Base-by-base conservation (phyloP, 495 filamentous ascomycete species). In the Talaromyces thailandensis region DNA sequence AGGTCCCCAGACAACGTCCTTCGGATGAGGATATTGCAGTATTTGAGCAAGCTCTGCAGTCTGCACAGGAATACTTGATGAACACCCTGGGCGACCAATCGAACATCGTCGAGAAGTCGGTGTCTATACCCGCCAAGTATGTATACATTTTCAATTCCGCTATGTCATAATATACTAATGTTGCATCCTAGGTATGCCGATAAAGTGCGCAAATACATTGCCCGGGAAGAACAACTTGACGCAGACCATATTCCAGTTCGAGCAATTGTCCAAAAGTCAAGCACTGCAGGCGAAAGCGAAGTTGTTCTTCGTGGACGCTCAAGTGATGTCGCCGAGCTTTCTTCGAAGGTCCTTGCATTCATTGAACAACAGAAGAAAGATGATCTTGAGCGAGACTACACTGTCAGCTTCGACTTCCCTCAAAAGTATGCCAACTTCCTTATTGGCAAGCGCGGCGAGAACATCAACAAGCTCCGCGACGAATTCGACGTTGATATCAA, bases 401-500 rank as follows among this genome's bases (percentile, higher is more conserved):
- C 85, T 4, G 80, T 86, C 48, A 84, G 84, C 43, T 98, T 96
- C 64, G 91, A 94, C 60, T 99, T 93, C 77, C 94, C 94, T 5
- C 88, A 94, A 67, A 96, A 96, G 72, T 95, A 86, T 65, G 91
- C 92, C 61, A 95, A 95, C 69, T 86, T 92, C 71, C 81, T 99
- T 18, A 97, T 99, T 65, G 94, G 94, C 62, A 91, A 89, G 71
- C 85, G 86, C 43, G 94, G 94, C 25, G 92, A 92, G 75, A 93
- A 93, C 73, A 94, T 98, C 75, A 91, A 90, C 64, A 93, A 95
- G 70, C 80, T 96, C n/a, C 89, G 92, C 18, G 94, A 98, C 32
- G 91, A 94, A 70, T 96, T 95, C 66, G 95, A 98, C 70, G 95
- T 99, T 32, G 94, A 98, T 51, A 97, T 99, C 66, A 90, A 95